A percentile compares a stretch with the other conserved stretches of the same genome.
Evolutionary conservation across 805 yeast species (phyloP).

Genomic region (Alloascoidea africana): DNA sequence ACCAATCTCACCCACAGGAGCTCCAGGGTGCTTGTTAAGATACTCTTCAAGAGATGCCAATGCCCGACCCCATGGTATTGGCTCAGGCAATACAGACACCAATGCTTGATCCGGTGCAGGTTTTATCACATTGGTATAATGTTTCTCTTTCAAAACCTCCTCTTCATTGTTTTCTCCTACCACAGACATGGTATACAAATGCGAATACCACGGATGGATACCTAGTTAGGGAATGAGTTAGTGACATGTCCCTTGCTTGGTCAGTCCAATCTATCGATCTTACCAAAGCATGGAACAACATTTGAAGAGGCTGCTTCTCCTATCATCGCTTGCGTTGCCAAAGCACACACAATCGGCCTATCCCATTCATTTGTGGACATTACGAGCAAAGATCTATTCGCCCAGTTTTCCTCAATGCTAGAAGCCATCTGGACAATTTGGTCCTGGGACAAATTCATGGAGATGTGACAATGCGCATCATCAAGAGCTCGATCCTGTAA

Average conservation of each 20-base stretch:
- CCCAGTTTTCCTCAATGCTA: background rate
- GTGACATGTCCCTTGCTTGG: background rate
- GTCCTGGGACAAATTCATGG: background rate
- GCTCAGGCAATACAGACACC: conserved; percentile 41
- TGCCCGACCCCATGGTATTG: conserved; percentile 27
- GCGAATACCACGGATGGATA: conserved; percentile 87
- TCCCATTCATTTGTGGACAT: background rate
- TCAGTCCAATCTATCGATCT: background rate
- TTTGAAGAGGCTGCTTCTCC: background rate
- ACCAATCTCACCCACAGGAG: conserved; percentile 82
- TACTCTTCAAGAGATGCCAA: conserved; percentile 18
- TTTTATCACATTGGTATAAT: conserved; percentile 38
- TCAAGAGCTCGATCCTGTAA: background rate
- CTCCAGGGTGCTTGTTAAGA: conserved; percentile 16
- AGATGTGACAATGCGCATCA: background rate
- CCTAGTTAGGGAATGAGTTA: conserved; percentile 34
- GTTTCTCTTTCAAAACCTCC: conserved; percentile 25
- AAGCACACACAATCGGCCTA: background rate
- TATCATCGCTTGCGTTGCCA: background rate
- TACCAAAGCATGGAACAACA: background rate
- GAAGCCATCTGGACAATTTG: background rate
- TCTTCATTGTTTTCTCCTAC: no score
- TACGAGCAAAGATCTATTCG: background rate
- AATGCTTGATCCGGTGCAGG: conserved; percentile 22
- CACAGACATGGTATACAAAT: conserved; percentile 24